Evolutionary conservation across 352 stramenopile genomes (phyloP).

Genomic region (Phytophthora multivora): DNA sequence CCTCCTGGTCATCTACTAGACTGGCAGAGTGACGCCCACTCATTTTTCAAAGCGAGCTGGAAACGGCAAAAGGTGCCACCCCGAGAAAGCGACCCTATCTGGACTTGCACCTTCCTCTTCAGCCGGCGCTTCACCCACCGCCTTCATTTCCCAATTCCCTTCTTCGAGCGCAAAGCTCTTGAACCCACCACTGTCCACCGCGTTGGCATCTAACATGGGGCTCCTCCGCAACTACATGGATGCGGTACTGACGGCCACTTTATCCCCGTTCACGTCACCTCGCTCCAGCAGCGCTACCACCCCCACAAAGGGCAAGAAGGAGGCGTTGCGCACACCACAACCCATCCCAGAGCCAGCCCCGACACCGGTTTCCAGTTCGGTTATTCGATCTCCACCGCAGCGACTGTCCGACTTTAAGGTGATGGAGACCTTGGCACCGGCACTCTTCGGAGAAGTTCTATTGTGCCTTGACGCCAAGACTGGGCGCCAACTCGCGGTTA

Average conservation of each 20-base stretch:
- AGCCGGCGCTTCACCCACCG: slow-evolving; percentile 7
- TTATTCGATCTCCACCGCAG: slow-evolving; percentile 35
- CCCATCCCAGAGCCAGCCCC: neutral
- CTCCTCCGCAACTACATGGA: slow-evolving; percentile 42
- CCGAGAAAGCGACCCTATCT: slow-evolving; percentile 26
- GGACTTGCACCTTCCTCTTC: slow-evolving; percentile 9
- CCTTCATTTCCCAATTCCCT: slow-evolving; percentile 32
- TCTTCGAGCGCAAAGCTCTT: slow-evolving; percentile 3
- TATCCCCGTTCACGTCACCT: slow-evolving; percentile 27
- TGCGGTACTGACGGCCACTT: slow-evolving; percentile 33
- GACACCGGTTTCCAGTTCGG: neutral
- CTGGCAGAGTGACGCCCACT: neutral
- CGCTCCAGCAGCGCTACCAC: slow-evolving; percentile 16
- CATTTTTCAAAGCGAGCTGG: slow-evolving; percentile 20
- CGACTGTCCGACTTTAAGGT: slow-evolving; percentile 46
- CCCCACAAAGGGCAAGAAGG: slow-evolving; percentile 26
- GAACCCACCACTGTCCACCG: neutral
- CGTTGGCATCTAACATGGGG: slow-evolving; percentile 21
- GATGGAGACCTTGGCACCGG: slow-evolving; percentile 46
- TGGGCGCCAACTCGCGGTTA: slow-evolving; percentile 51
- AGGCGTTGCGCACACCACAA: slow-evolving; percentile 1
- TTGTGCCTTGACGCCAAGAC: slow-evolving; percentile 49
- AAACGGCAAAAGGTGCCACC: slow-evolving; percentile 31
- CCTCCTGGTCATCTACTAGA: neutral
- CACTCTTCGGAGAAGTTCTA: slow-evolving; percentile 64